phyloP scores from a whole-genome alignment of 257 asterid species.

The Penstemon barbatus region DNA sequence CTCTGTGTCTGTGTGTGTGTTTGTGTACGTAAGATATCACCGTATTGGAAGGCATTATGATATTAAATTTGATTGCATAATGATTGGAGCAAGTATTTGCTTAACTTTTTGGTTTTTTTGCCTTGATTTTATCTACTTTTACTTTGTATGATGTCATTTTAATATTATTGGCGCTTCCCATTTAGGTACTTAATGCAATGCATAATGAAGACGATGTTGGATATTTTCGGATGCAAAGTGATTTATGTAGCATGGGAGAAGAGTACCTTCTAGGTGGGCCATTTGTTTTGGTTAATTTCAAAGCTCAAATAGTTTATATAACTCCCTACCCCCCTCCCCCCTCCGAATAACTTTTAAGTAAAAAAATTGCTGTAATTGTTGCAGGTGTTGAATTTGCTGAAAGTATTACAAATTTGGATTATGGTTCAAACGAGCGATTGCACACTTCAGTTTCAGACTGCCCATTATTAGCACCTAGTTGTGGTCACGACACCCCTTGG shows the following conservation, averaged over 20 bases:
- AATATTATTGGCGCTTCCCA: conserved; percentile 27
- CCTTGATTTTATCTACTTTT: background rate
- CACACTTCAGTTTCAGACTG: conserved; percentile 51
- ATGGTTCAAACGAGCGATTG: conserved; percentile 58
- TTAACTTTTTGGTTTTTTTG: background rate
- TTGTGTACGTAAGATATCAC: no score
- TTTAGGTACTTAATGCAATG: conserved; percentile 57
- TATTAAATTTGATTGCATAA: no score
- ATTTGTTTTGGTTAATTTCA: background rate
- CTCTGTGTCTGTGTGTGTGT: no score
- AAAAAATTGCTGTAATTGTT: conserved; percentile 17
- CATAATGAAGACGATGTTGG: conserved; percentile 53
- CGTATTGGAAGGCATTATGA: no score
- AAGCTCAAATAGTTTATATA: background rate
- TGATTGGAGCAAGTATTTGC: no score
- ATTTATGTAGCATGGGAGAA: conserved; percentile 65
- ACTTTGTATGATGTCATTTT: background rate
- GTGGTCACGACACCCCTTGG: conserved; percentile 46
- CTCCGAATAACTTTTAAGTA: background rate
- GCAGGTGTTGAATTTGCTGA: conserved; percentile 78
- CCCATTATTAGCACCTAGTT: conserved; percentile 40
- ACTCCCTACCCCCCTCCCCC: background rate
- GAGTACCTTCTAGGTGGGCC: conserved; percentile 78
- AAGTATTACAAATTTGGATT: conserved; percentile 60
- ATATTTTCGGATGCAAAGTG: conserved; percentile 53